These are phyloP conservation scores for Fagopyrum homotropicum DNA, from an alignment of 148 eudicot genomes.

Conservation along the genomic window DNA sequence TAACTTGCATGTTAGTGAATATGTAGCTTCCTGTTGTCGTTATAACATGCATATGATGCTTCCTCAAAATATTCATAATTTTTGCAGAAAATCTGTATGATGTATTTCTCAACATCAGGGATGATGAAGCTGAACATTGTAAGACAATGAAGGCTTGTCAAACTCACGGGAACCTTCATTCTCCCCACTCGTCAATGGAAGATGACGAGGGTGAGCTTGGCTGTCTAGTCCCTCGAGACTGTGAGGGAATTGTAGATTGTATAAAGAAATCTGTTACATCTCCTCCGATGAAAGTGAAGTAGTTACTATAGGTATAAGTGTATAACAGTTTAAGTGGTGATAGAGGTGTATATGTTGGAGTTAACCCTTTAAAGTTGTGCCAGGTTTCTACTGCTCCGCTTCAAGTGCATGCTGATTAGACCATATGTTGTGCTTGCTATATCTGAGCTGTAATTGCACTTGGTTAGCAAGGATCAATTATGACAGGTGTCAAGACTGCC, in stretches of 20 bases:
- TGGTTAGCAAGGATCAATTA: no score
- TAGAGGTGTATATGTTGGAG: background rate
- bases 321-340: background rate
- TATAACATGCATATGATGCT: background rate
- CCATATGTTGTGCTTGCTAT: background rate
- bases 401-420: background rate
- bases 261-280: slow-evolving; percentile 57
- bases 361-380: background rate
- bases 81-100: slow-evolving; percentile 43
- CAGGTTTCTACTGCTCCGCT: background rate
- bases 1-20: background rate
- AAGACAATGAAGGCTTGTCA: slow-evolving; percentile 99
- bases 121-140: slow-evolving; percentile 98
- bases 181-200: slow-evolving; percentile 64
- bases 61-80: background rate
- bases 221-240: slow-evolving; percentile 46
- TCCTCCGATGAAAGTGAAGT: slow-evolving; percentile 24
- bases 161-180: slow-evolving; percentile 78
- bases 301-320: background rate
- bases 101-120: slow-evolving; percentile 81
- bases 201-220: slow-evolving; percentile 43
- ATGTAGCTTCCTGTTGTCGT: background rate
- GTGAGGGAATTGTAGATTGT: slow-evolving; percentile 90
- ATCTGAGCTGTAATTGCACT: no score
- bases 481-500: no score